Conservation (phyloP, 108 stramenopile species). For the Skeletonema grethae region DNA sequence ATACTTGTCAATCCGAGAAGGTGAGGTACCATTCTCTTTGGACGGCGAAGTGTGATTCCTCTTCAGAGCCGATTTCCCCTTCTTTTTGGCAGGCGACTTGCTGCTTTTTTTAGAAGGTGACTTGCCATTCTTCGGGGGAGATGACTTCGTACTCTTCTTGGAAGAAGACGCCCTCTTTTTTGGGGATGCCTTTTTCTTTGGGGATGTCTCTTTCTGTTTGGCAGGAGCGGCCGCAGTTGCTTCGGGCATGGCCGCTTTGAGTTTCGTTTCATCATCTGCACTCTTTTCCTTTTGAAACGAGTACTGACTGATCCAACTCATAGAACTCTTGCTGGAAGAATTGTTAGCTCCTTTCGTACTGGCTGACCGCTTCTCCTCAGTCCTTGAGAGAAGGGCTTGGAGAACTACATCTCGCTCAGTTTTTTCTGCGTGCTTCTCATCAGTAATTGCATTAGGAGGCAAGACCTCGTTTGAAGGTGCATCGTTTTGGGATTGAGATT, state of each 20-base stretch:
- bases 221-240: background rate
- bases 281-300: background rate
- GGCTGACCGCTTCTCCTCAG: conserved; percentile 4
- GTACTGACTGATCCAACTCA: conserved; percentile 2
- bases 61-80: background rate
- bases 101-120: background rate
- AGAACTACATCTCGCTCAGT: conserved; percentile 11
- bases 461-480: background rate
- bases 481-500: conserved; percentile 7
- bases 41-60: background rate
- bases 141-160: background rate
- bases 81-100: background rate
- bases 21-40: background rate
- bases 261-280: conserved; percentile 2
- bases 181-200: background rate
- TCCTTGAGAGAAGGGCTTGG: background rate
- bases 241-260: conserved; percentile 3
- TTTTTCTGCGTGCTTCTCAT: background rate
- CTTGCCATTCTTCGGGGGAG: background rate
- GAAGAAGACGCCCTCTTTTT: background rate
- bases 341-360: conserved; percentile 4
- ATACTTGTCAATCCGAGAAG: background rate
- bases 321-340: conserved; percentile 3
- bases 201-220: background rate
- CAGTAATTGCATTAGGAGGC: background rate